phyloP scores from a whole-genome alignment of 441 rosid species.

The Croton setiger region DNA sequence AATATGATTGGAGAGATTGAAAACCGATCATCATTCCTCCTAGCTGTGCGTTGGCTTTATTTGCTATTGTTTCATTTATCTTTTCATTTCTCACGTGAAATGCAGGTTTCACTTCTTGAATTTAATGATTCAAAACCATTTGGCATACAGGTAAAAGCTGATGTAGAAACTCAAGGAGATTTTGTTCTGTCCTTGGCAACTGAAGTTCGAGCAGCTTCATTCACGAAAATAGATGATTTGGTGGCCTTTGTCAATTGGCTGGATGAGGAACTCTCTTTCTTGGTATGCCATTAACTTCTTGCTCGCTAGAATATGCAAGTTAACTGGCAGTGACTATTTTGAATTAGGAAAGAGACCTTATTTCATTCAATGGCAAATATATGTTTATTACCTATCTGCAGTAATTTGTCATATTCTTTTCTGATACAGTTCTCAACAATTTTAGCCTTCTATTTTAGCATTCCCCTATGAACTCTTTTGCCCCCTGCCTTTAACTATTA shows the following conservation, averaged over 20 bases:
- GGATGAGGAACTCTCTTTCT: conserved; percentile 96
- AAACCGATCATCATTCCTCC: conserved; percentile 90
- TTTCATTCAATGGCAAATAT: not conserved
- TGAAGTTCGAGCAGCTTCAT: conserved; percentile 85
- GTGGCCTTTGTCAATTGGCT: conserved; percentile 97
- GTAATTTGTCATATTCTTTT: not conserved
- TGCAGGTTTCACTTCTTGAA: conserved; percentile 8
- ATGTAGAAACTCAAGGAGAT: conserved; percentile 98
- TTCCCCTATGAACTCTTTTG: not conserved
- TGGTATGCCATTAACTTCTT: conserved; percentile 46
- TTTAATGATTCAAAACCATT: conserved; percentile 16
- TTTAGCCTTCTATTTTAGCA: not conserved
- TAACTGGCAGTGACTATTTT: conserved; percentile 7
- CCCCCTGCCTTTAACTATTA: conserved; percentile 1
- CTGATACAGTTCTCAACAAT: not conserved
- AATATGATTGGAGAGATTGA: conserved; percentile 96
- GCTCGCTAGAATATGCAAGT: conserved; percentile 13
- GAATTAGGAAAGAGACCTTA: conserved; percentile 8
- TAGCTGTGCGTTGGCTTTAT: conserved; percentile 55
- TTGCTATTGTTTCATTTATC: conserved; percentile 9
- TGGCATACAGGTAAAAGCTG: conserved; percentile 82
- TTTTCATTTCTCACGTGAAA: conserved; percentile 9
- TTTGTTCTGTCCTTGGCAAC: conserved; percentile 89
- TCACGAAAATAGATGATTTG: conserved; percentile 66
- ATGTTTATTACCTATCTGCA: conserved; percentile 8